Evolutionary conservation across 306 rosid species (phyloP), one percentile per base, ranked within the genome.

Genomic region (Sechiopsis laciniata): DNA sequence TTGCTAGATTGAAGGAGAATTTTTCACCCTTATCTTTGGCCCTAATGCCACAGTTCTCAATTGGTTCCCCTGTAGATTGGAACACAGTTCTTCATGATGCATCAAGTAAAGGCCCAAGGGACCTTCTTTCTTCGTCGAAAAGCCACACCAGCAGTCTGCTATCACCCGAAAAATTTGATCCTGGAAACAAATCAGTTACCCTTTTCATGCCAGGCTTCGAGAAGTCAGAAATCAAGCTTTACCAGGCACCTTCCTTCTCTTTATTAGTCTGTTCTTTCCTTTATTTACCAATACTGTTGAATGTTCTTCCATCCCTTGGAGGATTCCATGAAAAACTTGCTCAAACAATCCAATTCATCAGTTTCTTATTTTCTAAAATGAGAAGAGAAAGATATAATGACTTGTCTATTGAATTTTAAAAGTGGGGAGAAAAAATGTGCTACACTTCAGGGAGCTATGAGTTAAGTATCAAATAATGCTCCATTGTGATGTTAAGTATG

Each of bases 181-280:
- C 82, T 29, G 84, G 77, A 75, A 77, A 85, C 77, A 94, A 84
- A 84, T 73, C 78, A 0, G 85, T 94, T 59, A 89, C 90, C 37
- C 96, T 94, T 80, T 83, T 91, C 83, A 81, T 94, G 92, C 97
- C 97, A 15, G 97, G 99, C 67, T 89, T 94, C 83, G 91, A 87
- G 80, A 91, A 94, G 88, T 85, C 96, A 64, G 96, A 94, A 81
- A 89, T 94, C 84, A 91, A 91, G 84, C 87, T 91, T 71, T 91
- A 89, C 83, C 99, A 94, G 83, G 97, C 85, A 85, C 45, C 84
- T 14, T 71, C 50, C 26, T 73, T 69, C 70, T 62, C 21, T 71
- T 42, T 68, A 40, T 13, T 67, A 46, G 10, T 73, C 9, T 19
- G 59, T 54, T 55, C 48, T 59, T 9, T 66, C 68, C 12, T n/a